Evolutionary conservation across 805 yeast species (phyloP).

Genomic region (Trichomonascus vanleenenianus): DNA sequence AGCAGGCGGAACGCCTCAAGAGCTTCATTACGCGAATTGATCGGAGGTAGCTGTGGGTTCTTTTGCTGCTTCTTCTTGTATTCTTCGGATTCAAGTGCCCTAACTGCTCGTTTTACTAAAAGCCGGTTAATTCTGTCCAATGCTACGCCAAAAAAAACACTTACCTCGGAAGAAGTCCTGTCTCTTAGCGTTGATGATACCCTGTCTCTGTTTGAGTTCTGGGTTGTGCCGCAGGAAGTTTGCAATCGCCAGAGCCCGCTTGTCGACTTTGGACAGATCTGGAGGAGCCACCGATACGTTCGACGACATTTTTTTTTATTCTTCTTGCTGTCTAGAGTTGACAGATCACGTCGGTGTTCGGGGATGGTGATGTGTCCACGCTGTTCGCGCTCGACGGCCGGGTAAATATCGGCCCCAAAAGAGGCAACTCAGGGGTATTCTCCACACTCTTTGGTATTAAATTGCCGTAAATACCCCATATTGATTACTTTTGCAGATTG

Average conservation of each 20-base stretch:
- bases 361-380: no score
- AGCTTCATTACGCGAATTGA: slow-evolving; percentile 47
- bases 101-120: slow-evolving; percentile 64
- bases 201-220: slow-evolving; percentile 72
- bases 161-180: slow-evolving; percentile 82
- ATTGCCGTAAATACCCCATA: no score
- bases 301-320: slow-evolving; percentile 12
- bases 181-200: slow-evolving; percentile 61
- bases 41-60: slow-evolving; percentile 43
- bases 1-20: slow-evolving; percentile 54
- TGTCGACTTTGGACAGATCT: slow-evolving; percentile 32
- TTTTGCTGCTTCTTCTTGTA: slow-evolving; percentile 42
- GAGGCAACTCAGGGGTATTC: no score
- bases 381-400: no score
- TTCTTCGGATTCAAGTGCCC: slow-evolving; percentile 70
- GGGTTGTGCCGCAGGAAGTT: slow-evolving; percentile 57
- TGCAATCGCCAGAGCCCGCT: slow-evolving; percentile 63
- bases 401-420: no score
- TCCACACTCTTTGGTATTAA: no score
- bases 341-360: no score
- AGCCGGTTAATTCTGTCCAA: no score
- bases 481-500: no score
- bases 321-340: no score
- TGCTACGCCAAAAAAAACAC: no score
- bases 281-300: slow-evolving; percentile 25